Base-by-base conservation (phyloP, 2,329 filamentous ascomycete species). In the Colletotrichum truncatum region DNA sequence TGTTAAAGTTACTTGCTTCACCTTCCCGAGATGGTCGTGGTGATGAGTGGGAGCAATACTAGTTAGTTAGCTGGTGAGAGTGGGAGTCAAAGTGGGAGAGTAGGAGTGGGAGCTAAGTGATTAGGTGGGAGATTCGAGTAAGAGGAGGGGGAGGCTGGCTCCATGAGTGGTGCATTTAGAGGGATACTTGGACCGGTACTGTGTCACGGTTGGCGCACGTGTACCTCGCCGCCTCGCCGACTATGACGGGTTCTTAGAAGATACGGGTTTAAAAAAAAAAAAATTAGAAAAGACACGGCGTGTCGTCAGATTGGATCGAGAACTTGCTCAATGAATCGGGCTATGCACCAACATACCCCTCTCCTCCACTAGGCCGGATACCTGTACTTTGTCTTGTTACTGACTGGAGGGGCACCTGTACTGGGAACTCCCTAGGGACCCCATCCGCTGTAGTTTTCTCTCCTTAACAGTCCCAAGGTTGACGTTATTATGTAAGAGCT, bases 401-500 rank as follows among this genome's bases (percentile, higher is more conserved):
- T n/a, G n/a, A n/a, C n/a, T n/a, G n/a, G n/a, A n/a, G n/a, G n/a
- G n/a, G n/a, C n/a, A n/a, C n/a, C n/a, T n/a, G 30, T 58, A 39
- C 60, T 14, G 38, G 61, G 55, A 8, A 45, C 16, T 60, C 18
- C 60, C 61, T 30, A 39, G 55, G 30, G 46, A 46, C 39, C 18
- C 25, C 30, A 43, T 46, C 36, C n/a, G 38, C 48, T 34, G 26
- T 39, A 53, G 32, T 53, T 53, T 53, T 53, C 49, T 38, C 49
- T 53, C 49, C 10, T 4, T 12, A 23, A 26, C 49, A 18, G 18
- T 16, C 12, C 45, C 62, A 61, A 65, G 34, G 57, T 56, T 66
- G 63, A 51, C 48, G 30, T 54, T 51, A 63, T 66, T 66, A 66
- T 66, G 63, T 66, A 66, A 66, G 63, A 66, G 65, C 16, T 62